Conservation (phyloP, 108 stramenopile genomes). For the Fragilariopsis cylindrus region DNA sequence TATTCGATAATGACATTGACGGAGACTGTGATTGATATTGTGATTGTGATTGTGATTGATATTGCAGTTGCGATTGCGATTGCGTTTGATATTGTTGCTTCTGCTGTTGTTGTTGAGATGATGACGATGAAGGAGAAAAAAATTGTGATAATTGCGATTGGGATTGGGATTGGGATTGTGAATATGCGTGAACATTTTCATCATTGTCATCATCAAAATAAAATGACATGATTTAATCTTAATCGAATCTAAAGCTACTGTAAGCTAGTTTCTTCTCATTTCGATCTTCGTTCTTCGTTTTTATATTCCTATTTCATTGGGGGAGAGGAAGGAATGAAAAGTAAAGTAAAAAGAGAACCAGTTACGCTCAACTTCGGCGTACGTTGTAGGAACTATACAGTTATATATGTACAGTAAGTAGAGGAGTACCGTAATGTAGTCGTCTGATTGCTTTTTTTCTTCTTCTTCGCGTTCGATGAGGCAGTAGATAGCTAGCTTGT, state of each 20-base stretch:
- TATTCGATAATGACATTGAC: neutral
- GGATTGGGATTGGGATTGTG: neutral
- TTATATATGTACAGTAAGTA: no score
- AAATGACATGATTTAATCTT: slow-evolving; percentile 26
- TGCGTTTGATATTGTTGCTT: neutral
- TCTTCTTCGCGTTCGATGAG: no score
- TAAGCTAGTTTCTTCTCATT: no score
- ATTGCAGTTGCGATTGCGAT: neutral
- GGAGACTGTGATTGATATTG: neutral
- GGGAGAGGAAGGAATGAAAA: no score
- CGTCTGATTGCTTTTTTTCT: no score
- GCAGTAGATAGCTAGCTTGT: no score
- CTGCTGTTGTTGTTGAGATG: neutral
- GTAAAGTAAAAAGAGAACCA: no score
- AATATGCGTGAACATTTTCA: neutral
- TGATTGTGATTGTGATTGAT: neutral
- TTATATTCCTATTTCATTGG: no score
- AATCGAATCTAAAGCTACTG: neutral
- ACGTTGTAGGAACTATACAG: no score
- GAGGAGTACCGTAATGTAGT: no score
- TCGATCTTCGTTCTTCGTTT: no score
- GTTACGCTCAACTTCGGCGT: no score
- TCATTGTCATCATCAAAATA: slow-evolving; percentile 38
- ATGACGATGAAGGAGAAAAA: neutral
- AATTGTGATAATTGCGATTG: neutral